A percentile compares a stretch with the other conserved stretches of the same genome.
Conservation (phyloP, 352 stramenopile species). For the Pythium apleroticum region DNA sequence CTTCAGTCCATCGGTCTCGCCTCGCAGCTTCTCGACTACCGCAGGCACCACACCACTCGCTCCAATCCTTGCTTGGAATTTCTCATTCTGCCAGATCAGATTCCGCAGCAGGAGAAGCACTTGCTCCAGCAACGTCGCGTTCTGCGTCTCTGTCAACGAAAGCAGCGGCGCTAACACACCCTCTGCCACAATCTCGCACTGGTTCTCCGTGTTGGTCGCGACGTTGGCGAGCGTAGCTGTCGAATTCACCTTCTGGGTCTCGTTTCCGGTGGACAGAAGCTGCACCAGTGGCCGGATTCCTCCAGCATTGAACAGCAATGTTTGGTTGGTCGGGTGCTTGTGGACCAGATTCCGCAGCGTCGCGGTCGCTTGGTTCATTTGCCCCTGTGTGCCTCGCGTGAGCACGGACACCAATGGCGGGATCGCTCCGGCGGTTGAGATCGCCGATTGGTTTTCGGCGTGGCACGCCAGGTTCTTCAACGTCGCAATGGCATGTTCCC, state of each 20-base stretch:
- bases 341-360: constrained; percentile 23
- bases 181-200: constrained; percentile 23
- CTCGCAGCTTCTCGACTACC: constrained; percentile 8
- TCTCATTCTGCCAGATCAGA: constrained; percentile 19
- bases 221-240: constrained; percentile 15
- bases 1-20: constrained; percentile 16
- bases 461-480: constrained; percentile 27
- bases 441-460: constrained; percentile 17
- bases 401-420: constrained; percentile 17
- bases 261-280: constrained; percentile 11
- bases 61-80: constrained; percentile 16
- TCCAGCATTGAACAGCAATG: neutral
- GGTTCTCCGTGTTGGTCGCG: constrained; percentile 3
- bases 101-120: constrained; percentile 16
- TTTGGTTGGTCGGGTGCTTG: constrained; percentile 10
- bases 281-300: constrained; percentile 16
- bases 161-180: constrained; percentile 14
- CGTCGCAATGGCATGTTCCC: constrained; percentile 22
- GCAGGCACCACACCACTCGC: constrained; percentile 21
- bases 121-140: constrained; percentile 9
- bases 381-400: constrained; percentile 1
- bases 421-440: constrained; percentile 11
- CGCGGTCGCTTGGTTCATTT: constrained; percentile 15
- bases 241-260: constrained; percentile 18
- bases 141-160: constrained; percentile 10